Percentiles rank a stretch among this genome's conserved stretches.
phyloP scores from a whole-genome alignment of 1,284 basidiomycete species.

The Ustilago nuda region DNA sequence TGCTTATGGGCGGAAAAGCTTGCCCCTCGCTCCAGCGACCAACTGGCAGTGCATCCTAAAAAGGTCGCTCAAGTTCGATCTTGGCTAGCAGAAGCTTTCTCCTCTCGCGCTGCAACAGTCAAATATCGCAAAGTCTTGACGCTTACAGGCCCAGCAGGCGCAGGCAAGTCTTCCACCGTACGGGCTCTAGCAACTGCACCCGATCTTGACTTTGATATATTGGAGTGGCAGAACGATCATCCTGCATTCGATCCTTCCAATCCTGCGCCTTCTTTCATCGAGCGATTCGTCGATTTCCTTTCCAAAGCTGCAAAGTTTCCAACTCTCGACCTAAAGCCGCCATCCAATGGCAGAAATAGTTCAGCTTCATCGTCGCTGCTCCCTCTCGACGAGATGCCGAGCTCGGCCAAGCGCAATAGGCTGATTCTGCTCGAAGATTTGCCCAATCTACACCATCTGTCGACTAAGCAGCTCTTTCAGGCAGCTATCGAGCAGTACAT shows the following conservation, averaged over 20 bases:
- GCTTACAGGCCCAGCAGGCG: constrained; percentile 88
- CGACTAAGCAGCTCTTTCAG: constrained; percentile 82
- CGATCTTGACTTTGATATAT: constrained; percentile 81
- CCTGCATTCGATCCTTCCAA: constrained; percentile 15
- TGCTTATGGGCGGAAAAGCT: constrained; percentile 36
- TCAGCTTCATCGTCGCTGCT: constrained; percentile 6
- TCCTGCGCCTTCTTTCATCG: constrained; percentile 29
- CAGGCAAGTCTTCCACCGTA: constrained; percentile 88
- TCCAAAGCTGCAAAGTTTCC: constrained; percentile 48
- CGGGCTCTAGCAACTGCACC: constrained; percentile 75
- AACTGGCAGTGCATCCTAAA: constrained; percentile 87
- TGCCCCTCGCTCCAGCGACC: constrained; percentile 57
- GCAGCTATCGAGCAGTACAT: constrained; percentile 72
- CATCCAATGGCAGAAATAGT: not conserved
- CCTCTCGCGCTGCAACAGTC: constrained; percentile 75
- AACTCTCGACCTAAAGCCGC: constrained; percentile 30
- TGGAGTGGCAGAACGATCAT: constrained; percentile 83
- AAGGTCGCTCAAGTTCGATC: constrained; percentile 85
- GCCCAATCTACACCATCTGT: constrained; percentile 78
- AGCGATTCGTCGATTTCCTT: constrained; percentile 60
- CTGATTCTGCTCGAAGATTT: constrained; percentile 90
- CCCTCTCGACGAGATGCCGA: constrained; percentile 2
- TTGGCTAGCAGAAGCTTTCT: constrained; percentile 87
- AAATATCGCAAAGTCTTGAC: constrained; percentile 83
- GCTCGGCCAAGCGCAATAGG: constrained; percentile 38